phyloP scores from a whole-genome alignment of 2,329 filamentous ascomycete genomes.

The Botrytis tulipae region DNA sequence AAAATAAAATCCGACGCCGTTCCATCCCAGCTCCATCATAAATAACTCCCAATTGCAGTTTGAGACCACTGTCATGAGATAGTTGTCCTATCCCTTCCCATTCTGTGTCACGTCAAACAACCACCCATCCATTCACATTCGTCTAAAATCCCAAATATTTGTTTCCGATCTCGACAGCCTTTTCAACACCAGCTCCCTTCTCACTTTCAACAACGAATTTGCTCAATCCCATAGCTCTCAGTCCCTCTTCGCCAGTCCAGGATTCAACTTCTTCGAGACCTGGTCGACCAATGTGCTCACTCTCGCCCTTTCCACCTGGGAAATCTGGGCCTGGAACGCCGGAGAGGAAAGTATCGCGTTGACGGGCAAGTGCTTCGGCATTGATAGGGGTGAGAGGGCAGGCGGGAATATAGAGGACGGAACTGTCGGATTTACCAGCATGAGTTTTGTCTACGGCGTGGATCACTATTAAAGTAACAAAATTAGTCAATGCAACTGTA shows the following conservation, averaged over 20 bases:
- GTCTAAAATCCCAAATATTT: not conserved
- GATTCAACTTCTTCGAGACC: constrained; percentile 18
- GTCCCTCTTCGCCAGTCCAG: constrained; percentile 50
- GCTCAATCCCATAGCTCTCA: constrained; percentile 57
- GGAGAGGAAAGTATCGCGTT: constrained; percentile 66
- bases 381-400: constrained; percentile 78
- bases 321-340: constrained; percentile 70
- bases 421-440: constrained; percentile 68
- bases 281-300: constrained; percentile 50
- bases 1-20: not conserved
- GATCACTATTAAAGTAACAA: constrained; percentile 25
- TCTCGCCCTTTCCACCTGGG: constrained; percentile 68
- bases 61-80: not conserved
- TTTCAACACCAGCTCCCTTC: not conserved
- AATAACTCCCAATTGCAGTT: not conserved
- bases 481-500: not conserved
- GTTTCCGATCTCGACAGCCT: constrained; percentile 1
- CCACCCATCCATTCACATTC: too few species aligned
- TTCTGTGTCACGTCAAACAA: not conserved
- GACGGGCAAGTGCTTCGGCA: constrained; percentile 66
- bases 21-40: not conserved
- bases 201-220: not conserved
- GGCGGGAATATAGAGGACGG: constrained; percentile 85
- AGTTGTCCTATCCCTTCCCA: not conserved
- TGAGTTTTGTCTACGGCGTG: constrained; percentile 84